Base-by-base conservation (phyloP, 2,329 filamentous ascomycete species). In the Tolypocladium nubicola region DNA sequence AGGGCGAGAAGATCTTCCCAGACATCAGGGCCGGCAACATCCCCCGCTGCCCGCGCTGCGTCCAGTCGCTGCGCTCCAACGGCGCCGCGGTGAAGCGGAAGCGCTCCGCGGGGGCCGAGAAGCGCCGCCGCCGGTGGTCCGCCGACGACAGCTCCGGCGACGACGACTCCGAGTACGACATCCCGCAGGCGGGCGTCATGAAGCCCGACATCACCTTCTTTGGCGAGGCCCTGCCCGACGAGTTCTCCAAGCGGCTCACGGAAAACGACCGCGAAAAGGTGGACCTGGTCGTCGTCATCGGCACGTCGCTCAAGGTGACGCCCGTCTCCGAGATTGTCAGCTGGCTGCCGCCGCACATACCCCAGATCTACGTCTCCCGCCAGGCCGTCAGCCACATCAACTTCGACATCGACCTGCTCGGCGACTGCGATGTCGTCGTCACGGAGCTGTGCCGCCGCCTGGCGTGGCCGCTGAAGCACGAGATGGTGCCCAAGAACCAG, bases 201-300 rank as follows among this genome's bases (percentile, higher is more conserved):
- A 96, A 89, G 79, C 94, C 94, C 10, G 93, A 97, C 74, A 97
- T 99, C 68, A 97, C 90, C 52, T 97, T 99, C 76, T 97, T 97
- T 67, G 93, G 93, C 64, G 94, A 99, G 74, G 81, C 86, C 54
- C 85, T 99, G 1, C 92, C 93, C 0, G 85, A 89, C 64, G 82
- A 84, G 63, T 99, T 99, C 72, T 88, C 88, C 58, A 78, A 83
- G 54, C 87, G 92, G 9, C 81, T 97, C 16, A 84, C 89, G n/a
- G 80, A 89, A 59, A 82, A 90, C 64, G 94, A 99, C 71, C 84
- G 85, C 59, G 83, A 90, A 61, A 78, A 82, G 58, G 89, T 89
- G 1, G 94, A 99, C 69, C 80, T 99, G 19, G 89, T 97, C 63
- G 86, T 99, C 63, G 92, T 97, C 63, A 97, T 99, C 66, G 94